Evolutionary conservation across 192 early-diverging fungal species (phyloP).

Genomic region (Backusella circina): DNA sequence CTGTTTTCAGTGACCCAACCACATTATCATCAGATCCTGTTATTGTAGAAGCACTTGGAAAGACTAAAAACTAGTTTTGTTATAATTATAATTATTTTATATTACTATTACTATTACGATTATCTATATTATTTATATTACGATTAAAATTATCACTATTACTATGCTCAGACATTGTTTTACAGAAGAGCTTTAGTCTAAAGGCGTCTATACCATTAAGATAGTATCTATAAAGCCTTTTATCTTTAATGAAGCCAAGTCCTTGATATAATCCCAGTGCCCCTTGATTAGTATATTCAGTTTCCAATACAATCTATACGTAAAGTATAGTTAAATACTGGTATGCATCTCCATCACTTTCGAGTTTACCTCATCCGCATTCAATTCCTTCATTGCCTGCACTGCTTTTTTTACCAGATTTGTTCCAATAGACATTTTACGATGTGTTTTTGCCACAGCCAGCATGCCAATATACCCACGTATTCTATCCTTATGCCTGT

Average conservation of each 20-base stretch:
- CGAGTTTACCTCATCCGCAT: conserved; percentile 76
- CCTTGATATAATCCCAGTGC: conserved; percentile 86
- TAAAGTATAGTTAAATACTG: background rate
- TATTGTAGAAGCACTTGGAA: conserved; percentile 18
- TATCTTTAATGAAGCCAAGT: conserved; percentile 92
- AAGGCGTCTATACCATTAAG: conserved; percentile 92
- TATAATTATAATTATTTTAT: background rate
- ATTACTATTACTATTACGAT: background rate
- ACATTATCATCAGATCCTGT: conserved; percentile 17
- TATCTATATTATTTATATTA: background rate
- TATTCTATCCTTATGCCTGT: conserved; percentile 57
- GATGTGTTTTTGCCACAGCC: conserved; percentile 76
- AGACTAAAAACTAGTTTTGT: background rate
- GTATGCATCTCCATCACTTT: background rate
- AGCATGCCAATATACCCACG: conserved; percentile 99
- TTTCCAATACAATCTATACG: conserved; percentile 77
- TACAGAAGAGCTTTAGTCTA: conserved; percentile 70
- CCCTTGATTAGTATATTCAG: conserved; percentile 81
- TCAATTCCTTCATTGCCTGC: conserved; percentile 65
- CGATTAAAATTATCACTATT: background rate
- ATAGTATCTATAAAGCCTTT: conserved; percentile 88
- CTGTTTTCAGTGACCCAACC: conserved; percentile 11
- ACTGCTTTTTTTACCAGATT: conserved; percentile 72
- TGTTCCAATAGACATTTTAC: conserved; percentile 78
- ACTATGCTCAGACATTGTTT: conserved; percentile 26